Base-by-base conservation (phyloP, 192 early-diverging fungal species). In the Allomyces javanicus region DNA sequence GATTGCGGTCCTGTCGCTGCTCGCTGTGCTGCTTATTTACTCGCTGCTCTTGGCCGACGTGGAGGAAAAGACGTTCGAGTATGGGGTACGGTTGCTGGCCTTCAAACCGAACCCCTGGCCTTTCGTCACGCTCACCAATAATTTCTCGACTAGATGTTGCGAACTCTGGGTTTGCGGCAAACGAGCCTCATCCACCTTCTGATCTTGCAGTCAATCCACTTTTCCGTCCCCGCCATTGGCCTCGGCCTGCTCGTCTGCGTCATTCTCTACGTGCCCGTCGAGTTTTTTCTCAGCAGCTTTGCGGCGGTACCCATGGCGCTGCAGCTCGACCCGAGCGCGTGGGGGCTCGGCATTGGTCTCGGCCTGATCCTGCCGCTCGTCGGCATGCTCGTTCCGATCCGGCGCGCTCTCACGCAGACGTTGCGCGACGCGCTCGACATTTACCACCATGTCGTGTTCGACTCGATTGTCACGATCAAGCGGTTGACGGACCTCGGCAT, bases 1-100 rank as follows among this genome's bases (percentile, higher is more conserved):
- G 3, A 65, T 74, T 9, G 61, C 70, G 9, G 70, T 74, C 11
- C 68, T 74, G 10, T 23, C 44, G 17, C 21, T 63, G 9, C 55
- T 74, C 14, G 71, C 68, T 22, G 67, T 63, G n/a, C 61, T 74
- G 11, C 65, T 74, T 19, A 74, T 74, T n/a, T 74, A 71, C 44
- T 74, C 73, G 11, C 62, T 74, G 24, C 64, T 74, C 10, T 63
- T 74, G 44, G 64, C 73, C 25, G 70, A 74, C 61, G 73, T 74
- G 22, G 70, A 71, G 55, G 70, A 71, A 64, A 74, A 74, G 58
- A 74, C 73, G 22, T 74, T 72, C 65, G 73, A 74, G 62, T 74
- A 72, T 50, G 73, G 73, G 22, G 33, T 40, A 40, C 33, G 3
- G 33, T 40, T 9, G 0, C 33, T 9, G 33, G 3, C 33, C 7